Evolutionary conservation across 148 eudicot species (phyloP).

Genomic region (Rhododendron ovatum): DNA sequence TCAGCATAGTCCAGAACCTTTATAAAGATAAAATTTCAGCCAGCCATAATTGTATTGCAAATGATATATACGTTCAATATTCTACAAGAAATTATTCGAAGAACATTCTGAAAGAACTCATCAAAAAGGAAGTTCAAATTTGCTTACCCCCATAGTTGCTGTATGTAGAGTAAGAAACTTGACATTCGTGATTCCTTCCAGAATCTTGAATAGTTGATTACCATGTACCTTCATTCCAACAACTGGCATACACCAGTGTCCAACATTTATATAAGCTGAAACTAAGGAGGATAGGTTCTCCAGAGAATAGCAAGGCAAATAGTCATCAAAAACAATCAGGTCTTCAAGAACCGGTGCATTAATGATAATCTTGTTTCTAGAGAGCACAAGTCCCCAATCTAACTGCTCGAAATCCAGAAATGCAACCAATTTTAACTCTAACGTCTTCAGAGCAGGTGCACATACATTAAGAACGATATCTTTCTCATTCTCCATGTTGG

Average conservation of each 20-base stretch:
- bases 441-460: slow-evolving; percentile 3
- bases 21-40: neutral
- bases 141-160: neutral
- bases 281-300: neutral
- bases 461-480: neutral
- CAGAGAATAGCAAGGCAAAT: neutral
- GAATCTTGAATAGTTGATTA: neutral
- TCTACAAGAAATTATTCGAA: neutral
- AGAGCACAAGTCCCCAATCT: neutral
- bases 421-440: neutral
- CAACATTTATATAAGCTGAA: slow-evolving; percentile 10
- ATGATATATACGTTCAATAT: neutral
- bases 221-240: neutral
- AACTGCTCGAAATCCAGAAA: neutral
- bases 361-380: neutral
- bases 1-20: slow-evolving; percentile 8
- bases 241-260: neutral
- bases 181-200: slow-evolving; percentile 1
- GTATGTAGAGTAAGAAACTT: neutral
- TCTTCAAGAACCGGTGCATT: slow-evolving; percentile 9
- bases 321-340: neutral
- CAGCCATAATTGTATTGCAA: neutral
- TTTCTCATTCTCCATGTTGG: neutral
- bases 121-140: neutral
- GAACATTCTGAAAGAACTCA: neutral